These are phyloP conservation scores for Cornus florida DNA, from an alignment of 148 eudicot genomes.

Conservation along the genomic window DNA sequence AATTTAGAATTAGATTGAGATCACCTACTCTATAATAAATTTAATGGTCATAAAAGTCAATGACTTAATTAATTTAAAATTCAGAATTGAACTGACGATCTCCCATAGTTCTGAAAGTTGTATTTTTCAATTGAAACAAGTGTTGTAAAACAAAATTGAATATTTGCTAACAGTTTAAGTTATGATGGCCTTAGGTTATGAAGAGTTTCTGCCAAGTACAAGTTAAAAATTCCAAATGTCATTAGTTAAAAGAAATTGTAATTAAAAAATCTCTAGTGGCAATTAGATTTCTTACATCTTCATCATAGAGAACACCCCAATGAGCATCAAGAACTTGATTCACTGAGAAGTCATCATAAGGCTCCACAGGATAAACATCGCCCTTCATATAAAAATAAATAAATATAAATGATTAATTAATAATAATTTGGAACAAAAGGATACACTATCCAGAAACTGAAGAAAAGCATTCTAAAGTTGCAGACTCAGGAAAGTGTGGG, in stretches of 20 bases:
- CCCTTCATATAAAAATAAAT: conserved; percentile 50
- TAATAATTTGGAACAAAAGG: neutral
- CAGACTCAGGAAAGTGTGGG: neutral
- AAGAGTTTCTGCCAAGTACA: neutral
- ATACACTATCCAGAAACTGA: neutral
- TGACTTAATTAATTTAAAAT: neutral
- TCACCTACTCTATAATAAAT: neutral
- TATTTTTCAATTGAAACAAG: neutral
- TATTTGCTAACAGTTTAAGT: neutral
- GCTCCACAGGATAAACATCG: conserved; percentile 95
- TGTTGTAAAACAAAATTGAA: neutral
- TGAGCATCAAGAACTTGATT: conserved; percentile 90
- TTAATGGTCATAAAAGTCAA: neutral
- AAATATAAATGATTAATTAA: neutral
- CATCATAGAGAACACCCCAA: conserved; percentile 86
- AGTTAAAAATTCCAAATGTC: neutral
- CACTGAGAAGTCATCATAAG: conserved; percentile 33
- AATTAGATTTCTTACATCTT: conserved; percentile 63
- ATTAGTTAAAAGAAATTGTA: neutral
- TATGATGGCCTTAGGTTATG: no score
- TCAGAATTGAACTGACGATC: neutral
- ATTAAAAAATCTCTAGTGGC: neutral
- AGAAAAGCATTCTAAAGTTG: no score
- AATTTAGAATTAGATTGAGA: neutral
- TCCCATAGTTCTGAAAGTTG: neutral